Evolutionary conservation across 1,284 basidiomycete species (phyloP), one percentile per base, ranked within the genome.

Genomic region (Ustilago shanxiensis): DNA sequence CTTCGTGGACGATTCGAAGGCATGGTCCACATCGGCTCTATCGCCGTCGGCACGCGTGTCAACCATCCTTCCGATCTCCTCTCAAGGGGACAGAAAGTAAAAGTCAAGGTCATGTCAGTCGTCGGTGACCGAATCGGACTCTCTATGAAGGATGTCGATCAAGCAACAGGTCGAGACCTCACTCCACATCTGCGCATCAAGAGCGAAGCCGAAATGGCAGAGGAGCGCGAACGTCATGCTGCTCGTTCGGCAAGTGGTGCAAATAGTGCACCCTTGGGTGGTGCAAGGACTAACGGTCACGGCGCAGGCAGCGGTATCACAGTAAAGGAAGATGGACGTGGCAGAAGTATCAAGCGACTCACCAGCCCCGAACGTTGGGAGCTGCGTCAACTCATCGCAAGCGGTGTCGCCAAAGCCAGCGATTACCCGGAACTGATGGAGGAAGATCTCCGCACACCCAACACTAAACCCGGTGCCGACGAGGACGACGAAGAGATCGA

Each of bases 351-450:
- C 1, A 96, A 96, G 85, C 91, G 97, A 18, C 88, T 99, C 63
- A 96, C 96, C 1, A 95, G 94, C 28, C 97, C 97, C 0, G 97
- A 99, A 87, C 91, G 97, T 24, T 99, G 96, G 94, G 97, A 99
- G 88, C 94, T 99, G 87, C 98, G 98, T 86, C 97, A 99, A 86
- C 90, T 99, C 67, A 98, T 99, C 72, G 94, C 97, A 0, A 97
- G 95, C 45, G 97, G 97, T 53, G 93, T 92, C 6, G 91, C 98
- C 52, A 92, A 92, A 79, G 93, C 95, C 8, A 92, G 94, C 13
- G 97, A 99, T 87, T 98, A 98, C 84, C 96, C 96, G 3, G 95
- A 99, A 68, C 88, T 99, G 31, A 93, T 98, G 79, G 95, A 98
- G 79, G 79, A 84, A 41, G 81, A 83, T 28, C 57, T 81, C 22